phyloP scores from a whole-genome alignment of 2,329 filamentous ascomycete species.

The Chrysoporthe austroafricana region DNA sequence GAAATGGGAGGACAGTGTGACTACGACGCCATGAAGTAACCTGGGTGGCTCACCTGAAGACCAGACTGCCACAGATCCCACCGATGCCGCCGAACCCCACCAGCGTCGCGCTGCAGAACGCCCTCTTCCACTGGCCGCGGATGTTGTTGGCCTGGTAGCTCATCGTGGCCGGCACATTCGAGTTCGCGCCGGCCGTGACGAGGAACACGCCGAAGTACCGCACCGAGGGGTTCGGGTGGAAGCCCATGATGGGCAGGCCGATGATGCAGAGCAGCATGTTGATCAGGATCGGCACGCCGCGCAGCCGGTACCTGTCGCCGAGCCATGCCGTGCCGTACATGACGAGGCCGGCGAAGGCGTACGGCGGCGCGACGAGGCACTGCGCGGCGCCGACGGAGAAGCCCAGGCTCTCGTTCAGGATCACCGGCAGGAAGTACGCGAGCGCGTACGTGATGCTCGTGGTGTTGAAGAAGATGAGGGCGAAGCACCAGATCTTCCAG shows the following conservation, averaged over 20 bases:
- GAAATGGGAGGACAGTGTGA: not conserved
- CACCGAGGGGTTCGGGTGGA: constrained; percentile 56
- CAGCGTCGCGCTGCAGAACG: constrained; percentile 75
- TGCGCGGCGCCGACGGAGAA: constrained; percentile 68
- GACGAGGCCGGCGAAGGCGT: constrained; percentile 65
- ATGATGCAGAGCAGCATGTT: constrained; percentile 70
- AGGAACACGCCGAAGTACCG: constrained; percentile 79
- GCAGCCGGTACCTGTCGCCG: constrained; percentile 68
- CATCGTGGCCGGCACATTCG: constrained; percentile 75
- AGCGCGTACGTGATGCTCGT: constrained; percentile 77
- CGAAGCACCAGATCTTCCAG: constrained; percentile 66
- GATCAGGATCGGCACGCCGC: constrained; percentile 67
- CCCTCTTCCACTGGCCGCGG: constrained; percentile 86
- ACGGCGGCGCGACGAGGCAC: constrained; percentile 73
- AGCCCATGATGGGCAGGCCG: constrained; percentile 75
- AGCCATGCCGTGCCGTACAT: constrained; percentile 64
- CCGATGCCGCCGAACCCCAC: constrained; percentile 79
- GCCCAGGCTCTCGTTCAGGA: constrained; percentile 65
- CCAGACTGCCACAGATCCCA: constrained; percentile 74
- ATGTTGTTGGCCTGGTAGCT: constrained; percentile 89
- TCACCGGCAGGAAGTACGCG: constrained; percentile 79
- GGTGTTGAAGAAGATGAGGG: constrained; percentile 63
- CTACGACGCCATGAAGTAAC: no score
- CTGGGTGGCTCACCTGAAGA: constrained; percentile 59
- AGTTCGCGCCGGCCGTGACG: constrained; percentile 75